Conservation (phyloP, 495 filamentous ascomycete species). For the Tricharina praecox region DNA sequence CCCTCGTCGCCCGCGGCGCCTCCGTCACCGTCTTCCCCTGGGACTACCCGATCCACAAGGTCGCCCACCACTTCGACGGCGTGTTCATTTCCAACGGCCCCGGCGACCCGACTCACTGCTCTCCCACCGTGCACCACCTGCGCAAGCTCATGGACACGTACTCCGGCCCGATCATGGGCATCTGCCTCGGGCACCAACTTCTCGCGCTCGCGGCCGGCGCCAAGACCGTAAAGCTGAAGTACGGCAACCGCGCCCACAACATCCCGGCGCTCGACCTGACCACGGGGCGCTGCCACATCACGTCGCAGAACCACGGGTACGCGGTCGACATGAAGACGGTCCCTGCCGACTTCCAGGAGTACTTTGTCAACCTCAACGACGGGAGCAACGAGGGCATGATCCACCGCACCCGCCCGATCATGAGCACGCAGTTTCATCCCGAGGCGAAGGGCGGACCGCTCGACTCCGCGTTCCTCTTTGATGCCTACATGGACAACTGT, state of each 20-base stretch:
- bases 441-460: conserved; percentile 93
- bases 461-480: conserved; percentile 86
- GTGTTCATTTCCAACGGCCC: conserved; percentile 97
- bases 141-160: conserved; percentile 74
- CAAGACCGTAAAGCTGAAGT: conserved; percentile 83
- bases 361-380: conserved; percentile 95
- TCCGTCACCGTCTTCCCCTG: conserved; percentile 86
- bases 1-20: conserved; percentile 70
- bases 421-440: conserved; percentile 95
- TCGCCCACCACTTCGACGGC: conserved; percentile 91
- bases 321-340: conserved; percentile 80
- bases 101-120: conserved; percentile 92
- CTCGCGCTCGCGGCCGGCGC: conserved; percentile 68
- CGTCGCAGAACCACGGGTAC: conserved; percentile 95
- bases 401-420: conserved; percentile 88
- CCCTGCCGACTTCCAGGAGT: conserved; percentile 70
- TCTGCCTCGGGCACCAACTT: conserved; percentile 88
- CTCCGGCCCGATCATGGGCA: conserved; percentile 85
- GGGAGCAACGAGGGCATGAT: conserved; percentile 92
- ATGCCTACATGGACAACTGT: conserved; percentile 84
- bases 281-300: conserved; percentile 95
- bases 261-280: conserved; percentile 88
- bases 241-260: conserved; percentile 95
- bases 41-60: conserved; percentile 94
- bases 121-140: conserved; percentile 80